phyloP scores from a whole-genome alignment of 1,284 basidiomycete genomes.

The Malassezia japonica region DNA sequence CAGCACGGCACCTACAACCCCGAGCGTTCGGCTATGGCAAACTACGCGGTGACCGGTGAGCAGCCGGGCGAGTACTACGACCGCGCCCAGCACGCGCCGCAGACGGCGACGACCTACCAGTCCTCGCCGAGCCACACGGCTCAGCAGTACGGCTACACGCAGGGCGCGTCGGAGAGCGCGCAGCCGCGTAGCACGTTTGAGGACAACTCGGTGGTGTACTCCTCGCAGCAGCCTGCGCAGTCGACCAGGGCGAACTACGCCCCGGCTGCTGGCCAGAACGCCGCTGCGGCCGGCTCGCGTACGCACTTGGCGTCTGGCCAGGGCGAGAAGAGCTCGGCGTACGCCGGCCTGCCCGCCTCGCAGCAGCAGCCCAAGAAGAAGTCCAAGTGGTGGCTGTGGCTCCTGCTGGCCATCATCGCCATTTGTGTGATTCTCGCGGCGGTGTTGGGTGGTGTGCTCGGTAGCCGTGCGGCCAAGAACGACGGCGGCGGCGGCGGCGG shows the following conservation, averaged over 20 bases:
- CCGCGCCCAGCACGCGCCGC: too few species aligned
- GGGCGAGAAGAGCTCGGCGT: neutral
- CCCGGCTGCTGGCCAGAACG: neutral
- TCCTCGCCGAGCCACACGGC: neutral
- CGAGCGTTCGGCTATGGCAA: too few species aligned
- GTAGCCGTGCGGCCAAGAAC: constrained; percentile 52
- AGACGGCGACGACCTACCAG: too few species aligned
- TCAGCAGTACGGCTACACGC: neutral
- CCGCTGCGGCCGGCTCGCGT: neutral
- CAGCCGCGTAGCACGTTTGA: too few species aligned
- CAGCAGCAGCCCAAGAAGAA: neutral
- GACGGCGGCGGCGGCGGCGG: constrained; percentile 48
- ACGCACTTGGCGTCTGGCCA: neutral
- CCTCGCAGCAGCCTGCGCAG: too few species aligned
- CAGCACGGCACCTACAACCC: too few species aligned
- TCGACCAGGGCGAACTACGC: too few species aligned
- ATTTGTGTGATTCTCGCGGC: constrained; percentile 59
- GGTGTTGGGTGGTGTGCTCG: constrained; percentile 69
- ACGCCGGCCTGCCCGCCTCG: neutral
- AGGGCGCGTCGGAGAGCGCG: too few species aligned
- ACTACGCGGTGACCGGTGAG: too few species aligned
- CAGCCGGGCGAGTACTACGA: too few species aligned
- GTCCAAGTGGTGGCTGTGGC: constrained; percentile 2
- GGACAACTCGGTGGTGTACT: too few species aligned
- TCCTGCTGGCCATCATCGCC: constrained; percentile 47